phyloP scores from a whole-genome alignment of 2,329 filamentous ascomycete species.

The Fusarium pininemorale region DNA sequence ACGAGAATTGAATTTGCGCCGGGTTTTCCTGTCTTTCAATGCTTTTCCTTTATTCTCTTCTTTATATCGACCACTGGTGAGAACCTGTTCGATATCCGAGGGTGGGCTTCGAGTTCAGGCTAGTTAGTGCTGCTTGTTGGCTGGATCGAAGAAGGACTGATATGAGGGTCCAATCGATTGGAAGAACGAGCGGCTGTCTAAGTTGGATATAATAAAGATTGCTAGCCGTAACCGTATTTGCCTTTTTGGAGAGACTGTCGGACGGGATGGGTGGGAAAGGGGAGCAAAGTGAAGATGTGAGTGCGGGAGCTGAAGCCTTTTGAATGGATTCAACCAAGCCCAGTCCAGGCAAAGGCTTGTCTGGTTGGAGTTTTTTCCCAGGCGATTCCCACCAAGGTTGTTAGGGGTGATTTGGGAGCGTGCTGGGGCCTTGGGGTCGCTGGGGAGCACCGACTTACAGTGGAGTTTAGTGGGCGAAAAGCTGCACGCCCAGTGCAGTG shows the following conservation, averaged over 20 bases:
- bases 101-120: conserved; percentile 5
- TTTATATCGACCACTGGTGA: conserved; percentile 9
- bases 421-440: conserved; percentile 39
- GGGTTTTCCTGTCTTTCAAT: conserved; percentile 6
- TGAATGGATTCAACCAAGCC: conserved; percentile 48
- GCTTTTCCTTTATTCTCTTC: not conserved
- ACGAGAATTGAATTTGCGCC: conserved; percentile 28
- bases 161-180: not conserved
- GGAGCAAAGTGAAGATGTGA: conserved; percentile 35
- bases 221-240: conserved; percentile 24
- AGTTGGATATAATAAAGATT: conserved; percentile 27
- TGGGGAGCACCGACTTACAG: conserved; percentile 36
- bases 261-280: conserved; percentile 45
- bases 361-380: conserved; percentile 42
- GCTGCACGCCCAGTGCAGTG: conserved; percentile 8
- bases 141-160: not conserved
- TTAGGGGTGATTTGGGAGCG: conserved; percentile 48
- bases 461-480: conserved; percentile 30
- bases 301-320: conserved; percentile 52
- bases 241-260: conserved; percentile 24
- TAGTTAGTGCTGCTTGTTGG: not conserved
- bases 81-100: conserved; percentile 5
- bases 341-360: conserved; percentile 30
- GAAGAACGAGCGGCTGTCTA: conserved; percentile 27
- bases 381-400: conserved; percentile 46